Conservation (phyloP, 352 stramenopile genomes). For the Proteromonas lacertae region DNA sequence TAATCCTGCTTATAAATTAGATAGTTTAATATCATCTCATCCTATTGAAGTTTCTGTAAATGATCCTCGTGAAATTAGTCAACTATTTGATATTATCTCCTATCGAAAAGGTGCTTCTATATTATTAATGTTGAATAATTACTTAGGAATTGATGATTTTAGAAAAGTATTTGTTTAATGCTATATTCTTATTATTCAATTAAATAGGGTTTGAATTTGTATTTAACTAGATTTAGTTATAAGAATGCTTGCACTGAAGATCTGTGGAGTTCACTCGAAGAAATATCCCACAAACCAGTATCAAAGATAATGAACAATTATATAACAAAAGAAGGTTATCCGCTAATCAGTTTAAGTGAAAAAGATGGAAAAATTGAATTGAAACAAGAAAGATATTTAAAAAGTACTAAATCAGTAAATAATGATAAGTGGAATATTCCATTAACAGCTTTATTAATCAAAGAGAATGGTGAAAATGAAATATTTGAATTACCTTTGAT, state of each 20-base stretch:
- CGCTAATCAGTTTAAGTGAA: too few species aligned
- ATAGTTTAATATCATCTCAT: slow-evolving; percentile 38
- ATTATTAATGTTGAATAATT: slow-evolving; percentile 10
- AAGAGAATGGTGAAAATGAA: too few species aligned
- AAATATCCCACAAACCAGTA: slow-evolving; percentile 43
- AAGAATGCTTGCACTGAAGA: slow-evolving; percentile 70
- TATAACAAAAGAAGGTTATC: too few species aligned
- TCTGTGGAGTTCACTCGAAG: slow-evolving; percentile 61
- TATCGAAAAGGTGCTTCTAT: slow-evolving; percentile 33
- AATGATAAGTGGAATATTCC: too few species aligned
- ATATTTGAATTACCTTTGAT: too few species aligned
- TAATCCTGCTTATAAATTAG: slow-evolving; percentile 39
- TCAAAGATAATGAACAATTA: slow-evolving; percentile 50
- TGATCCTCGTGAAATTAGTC: slow-evolving; percentile 57
- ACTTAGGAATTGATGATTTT: neutral
- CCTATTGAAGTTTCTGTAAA: slow-evolving; percentile 40
- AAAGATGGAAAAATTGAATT: too few species aligned
- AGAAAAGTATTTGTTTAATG: too few species aligned
- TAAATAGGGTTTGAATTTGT: slow-evolving; percentile 36
- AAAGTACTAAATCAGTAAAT: too few species aligned
- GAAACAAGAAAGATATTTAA: too few species aligned
- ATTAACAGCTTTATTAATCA: too few species aligned
- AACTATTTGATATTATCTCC: slow-evolving; percentile 89
- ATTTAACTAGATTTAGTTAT: slow-evolving; percentile 64
- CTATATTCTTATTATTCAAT: too few species aligned